Base-by-base conservation (phyloP, 2,329 filamentous ascomycete genomes). In the Coniochaeta hoffmannii region DNA sequence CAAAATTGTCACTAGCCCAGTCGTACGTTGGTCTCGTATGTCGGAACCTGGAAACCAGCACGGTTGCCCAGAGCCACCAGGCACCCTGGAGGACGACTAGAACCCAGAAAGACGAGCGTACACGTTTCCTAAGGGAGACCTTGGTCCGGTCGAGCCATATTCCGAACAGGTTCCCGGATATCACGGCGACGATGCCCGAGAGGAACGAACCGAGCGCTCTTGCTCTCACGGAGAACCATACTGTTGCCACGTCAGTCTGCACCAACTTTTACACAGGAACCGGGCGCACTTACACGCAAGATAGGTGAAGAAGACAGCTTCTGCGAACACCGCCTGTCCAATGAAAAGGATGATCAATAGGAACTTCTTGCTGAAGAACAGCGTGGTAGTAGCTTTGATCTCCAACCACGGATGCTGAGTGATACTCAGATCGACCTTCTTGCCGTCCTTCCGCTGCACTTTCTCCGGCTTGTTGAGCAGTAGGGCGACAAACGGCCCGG, bases 221-320 rank as follows among this genome's bases (percentile, higher is more conserved):
- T 1, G 86, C 75, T 1, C 87, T 79, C 1, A 90, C 88, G 1
- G 77, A 79, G 63, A 90, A 89, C 84, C 85, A 91, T 14, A 87
- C 71, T 68, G 59, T 31, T 17, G 7, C 6, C 0, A 11, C 3
- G 41, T 54, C n/a, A 53, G 41, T 15, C 10, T 61, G 26, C 64
- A 55, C 35, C 36, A 7, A 4, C 3, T 11, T 22, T 6, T 22
- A 3, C 30, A 15, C 26, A n/a, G 15, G 4, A 4, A 17, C 1
- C 9, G 22, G 2, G 10, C 1, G 14, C 10, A 67, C 70, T 61
- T 54, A 72, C 75, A 59, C 9, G 76, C 74, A 8, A 86, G 71
- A 57, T 86, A 90, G 0, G 87, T 89, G 66, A 86, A 89, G 68
- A 86, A 88, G 0, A 90, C 85, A 0, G 87, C 83, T 65, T 90